Evolutionary conservation across 169 alveolate genomes (phyloP).

Genomic region (Cryptosporidium xiaoi): DNA sequence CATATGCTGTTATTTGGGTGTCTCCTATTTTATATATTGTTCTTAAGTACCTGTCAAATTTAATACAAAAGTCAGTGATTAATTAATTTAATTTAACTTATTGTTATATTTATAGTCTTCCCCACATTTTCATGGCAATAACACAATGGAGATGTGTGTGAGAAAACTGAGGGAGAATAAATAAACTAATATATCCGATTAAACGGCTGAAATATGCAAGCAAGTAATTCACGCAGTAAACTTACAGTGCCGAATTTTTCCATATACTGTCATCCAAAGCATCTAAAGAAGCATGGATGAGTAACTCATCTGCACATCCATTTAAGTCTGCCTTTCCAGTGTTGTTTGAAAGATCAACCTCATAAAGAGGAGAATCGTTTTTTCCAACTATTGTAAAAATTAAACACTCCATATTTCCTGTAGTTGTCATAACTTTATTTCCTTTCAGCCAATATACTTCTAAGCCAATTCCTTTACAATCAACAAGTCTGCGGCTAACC

Average conservation of each 20-base stretch:
- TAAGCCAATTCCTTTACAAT: too few relatives aligned
- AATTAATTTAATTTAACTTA: neutral
- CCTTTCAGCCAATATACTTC: too few relatives aligned
- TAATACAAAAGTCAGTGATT: neutral
- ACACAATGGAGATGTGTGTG: too few relatives aligned
- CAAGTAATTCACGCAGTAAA: neutral
- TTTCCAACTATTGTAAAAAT: conserved; percentile 72
- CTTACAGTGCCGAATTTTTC: conserved; percentile 72
- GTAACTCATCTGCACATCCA: conserved; percentile 50
- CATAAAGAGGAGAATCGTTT: conserved; percentile 57
- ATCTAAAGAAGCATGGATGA: conserved; percentile 62
- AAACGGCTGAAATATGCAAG: neutral
- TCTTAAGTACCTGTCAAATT: conserved; percentile 33
- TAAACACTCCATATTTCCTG: conserved; percentile 25
- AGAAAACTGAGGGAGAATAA: too few relatives aligned
- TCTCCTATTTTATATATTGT: conserved; percentile 66
- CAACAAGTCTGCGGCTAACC: too few relatives aligned
- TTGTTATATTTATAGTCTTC: neutral
- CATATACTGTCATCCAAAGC: conserved; percentile 66
- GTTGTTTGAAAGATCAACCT: conserved; percentile 52
- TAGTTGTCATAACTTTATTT: too few relatives aligned
- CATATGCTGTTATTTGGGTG: conserved; percentile 63
- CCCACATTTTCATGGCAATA: too few relatives aligned
- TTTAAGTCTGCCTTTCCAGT: conserved; percentile 22
- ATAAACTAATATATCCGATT: neutral